These are phyloP conservation scores for Ustilago sp. DNA, from an alignment of 1,284 basidiomycete species.

Conservation along the genomic window DNA sequence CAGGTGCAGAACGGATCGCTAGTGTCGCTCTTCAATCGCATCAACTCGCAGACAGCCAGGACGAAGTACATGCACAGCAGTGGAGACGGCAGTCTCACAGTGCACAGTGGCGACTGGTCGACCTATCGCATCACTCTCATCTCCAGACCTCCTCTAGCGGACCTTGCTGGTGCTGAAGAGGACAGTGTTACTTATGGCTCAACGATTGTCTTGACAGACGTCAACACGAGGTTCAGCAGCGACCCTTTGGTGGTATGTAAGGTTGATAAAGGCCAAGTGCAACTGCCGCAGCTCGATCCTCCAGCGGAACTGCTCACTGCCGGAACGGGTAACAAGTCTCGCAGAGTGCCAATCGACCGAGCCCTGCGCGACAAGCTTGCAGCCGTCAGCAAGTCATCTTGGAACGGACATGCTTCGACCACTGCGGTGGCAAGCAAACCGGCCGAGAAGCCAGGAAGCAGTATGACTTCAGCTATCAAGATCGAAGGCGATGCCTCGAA, in stretches of 20 bases:
- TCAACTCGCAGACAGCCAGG: conserved; percentile 95
- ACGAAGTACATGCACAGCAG: conserved; percentile 90
- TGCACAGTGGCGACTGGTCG: conserved; percentile 87
- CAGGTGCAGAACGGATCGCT: conserved; percentile 89
- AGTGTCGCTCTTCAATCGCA: conserved; percentile 94
- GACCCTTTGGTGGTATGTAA: conserved; percentile 90
- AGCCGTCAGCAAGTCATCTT: conserved; percentile 29
- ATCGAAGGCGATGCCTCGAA: conserved; percentile 24
- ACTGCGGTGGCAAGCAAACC: background rate
- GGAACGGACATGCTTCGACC: conserved; percentile 9
- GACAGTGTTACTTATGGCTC: conserved; percentile 84
- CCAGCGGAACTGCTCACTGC: conserved; percentile 36
- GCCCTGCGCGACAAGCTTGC: conserved; percentile 45
- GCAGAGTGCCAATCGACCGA: conserved; percentile 34
- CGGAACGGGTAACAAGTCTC: conserved; percentile 42
- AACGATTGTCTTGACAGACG: conserved; percentile 85
- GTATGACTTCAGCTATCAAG: conserved; percentile 36
- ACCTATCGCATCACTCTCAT: conserved; percentile 85
- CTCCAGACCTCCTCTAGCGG: conserved; percentile 60
- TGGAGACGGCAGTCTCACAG: conserved; percentile 77
- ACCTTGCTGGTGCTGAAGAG: conserved; percentile 52
- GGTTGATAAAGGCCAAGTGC: conserved; percentile 85
- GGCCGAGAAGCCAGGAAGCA: conserved; percentile 27
- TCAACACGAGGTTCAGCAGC: conserved; percentile 83
- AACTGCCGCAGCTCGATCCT: conserved; percentile 49